Base-by-base conservation (phyloP, 108 stramenopile genomes). In the Phaeodactylum tricornutum region DNA sequence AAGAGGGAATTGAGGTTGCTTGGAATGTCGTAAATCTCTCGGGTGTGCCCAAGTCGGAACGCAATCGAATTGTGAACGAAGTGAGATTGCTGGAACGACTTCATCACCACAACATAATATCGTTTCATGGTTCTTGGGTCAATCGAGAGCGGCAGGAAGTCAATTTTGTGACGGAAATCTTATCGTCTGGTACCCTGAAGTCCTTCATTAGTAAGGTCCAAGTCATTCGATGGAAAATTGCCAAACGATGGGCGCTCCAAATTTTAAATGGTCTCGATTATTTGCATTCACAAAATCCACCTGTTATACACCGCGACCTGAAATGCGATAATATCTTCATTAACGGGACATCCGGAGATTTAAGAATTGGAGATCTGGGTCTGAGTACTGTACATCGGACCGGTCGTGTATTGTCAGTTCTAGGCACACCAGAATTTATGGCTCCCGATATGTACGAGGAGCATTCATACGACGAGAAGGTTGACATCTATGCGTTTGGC, bases 361-460 rank as follows among this genome's bases (percentile, higher is more conserved):
- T 99, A 34, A 67, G 95, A 43, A 97, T 99, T 60, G 96, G 95
- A 28, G 98, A 99, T 59, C 71, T 99, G 35, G 96, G 98, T 12
- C 72, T 99, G 33, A 88, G 86, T 45, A 97, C 96, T 5, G 79
- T 72, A 8, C 87, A 81, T 39, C 71, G 75, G n/a, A 91, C 92
- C 48, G 76, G 83, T 50, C 72, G 84, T 75, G 79, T 66, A 24
- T 64, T 84, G 28, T 84, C 81, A 53, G 92, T 97, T 20, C 73
- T 96, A 3, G 98, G 98, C 26, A 99, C 98, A 41, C 98, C 98
- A 4, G 95, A 97, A 67, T 99, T 96, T 66, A 99, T 99, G 98
- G 96, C 98, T 22, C 98, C 98, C 4, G 98, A 97, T 55, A 80
- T 95, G 30, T 97, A 97, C 55, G 96, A 99, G 40, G 96, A 97